Evolutionary conservation across 2,329 filamentous ascomycete genomes (phyloP), one percentile per base, ranked within the genome.

Genomic region (Curvularia verruculosa): DNA sequence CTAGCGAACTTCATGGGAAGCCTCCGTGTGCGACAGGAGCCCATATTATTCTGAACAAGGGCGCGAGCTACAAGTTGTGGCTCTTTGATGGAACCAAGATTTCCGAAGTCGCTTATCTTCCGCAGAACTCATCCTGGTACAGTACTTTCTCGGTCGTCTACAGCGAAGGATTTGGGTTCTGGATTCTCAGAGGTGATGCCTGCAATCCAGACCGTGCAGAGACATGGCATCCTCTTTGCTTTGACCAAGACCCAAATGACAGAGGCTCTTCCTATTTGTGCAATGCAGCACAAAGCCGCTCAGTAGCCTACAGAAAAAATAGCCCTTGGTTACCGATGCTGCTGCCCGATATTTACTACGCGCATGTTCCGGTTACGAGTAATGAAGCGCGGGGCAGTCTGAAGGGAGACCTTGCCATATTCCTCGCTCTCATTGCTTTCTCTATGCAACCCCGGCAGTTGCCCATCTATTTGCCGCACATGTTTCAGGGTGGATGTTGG

Each of bases 321-420:
- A 56, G 66, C 21, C 64, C 0, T 1, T 72, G 71, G 71, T 34
- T 56, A 3, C 13, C 3, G 1, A 57, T 69, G 59, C 60, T 74
- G 2, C 39, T 75, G 2, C 71, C 72, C 0, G 56, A 68, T 23
- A 67, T 63, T 1, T 71, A 74, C 37, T 40, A 41, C n/a, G 46
- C 21, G 23, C 19, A 9, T 15, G 23, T 36, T 6, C 1, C 40
- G 6, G 1, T 24, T 13, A 15, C 12, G 3, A 31, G n/a, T 10
- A 3, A 19, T 23, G 2, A 5, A 18, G 21, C 40, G 4, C 45
- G 44, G 23, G 24, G 24, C 54, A 61, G 51, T n/a, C 45, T 77
- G 3, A 67, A 44, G 12, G 74, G 75, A 5, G 73, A 77, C 2
- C 49, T 77, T 1, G 59, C 71, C 0, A 69, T 77, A 7, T 68